Conservation (phyloP, 345 rosid genomes). For the Citrus inodora region DNA sequence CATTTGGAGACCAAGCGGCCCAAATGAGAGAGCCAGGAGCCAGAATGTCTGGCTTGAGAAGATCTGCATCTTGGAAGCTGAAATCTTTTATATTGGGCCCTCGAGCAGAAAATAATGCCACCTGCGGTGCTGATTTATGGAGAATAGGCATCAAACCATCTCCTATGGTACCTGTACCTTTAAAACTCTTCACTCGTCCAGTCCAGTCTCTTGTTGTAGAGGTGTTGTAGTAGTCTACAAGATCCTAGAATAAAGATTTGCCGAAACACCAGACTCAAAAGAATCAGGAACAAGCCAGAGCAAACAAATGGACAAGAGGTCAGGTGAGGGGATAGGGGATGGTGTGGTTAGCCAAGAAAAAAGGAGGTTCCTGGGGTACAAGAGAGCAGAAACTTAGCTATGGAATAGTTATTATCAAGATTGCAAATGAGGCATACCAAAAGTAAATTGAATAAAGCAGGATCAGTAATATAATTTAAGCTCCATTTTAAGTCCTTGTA, state of each 20-base stretch:
- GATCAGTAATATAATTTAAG: background rate
- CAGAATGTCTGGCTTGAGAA: conserved; percentile 94
- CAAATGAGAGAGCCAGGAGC: conserved; percentile 98
- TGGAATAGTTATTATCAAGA: background rate
- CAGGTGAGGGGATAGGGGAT: background rate
- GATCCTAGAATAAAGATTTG: conserved; percentile 51
- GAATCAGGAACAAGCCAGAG: conserved; percentile 6
- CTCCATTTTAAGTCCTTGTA: background rate
- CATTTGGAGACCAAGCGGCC: conserved; percentile 99
- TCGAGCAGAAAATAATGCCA: conserved; percentile 91
- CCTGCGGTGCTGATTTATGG: conserved; percentile 98
- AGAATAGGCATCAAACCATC: conserved; percentile 91
- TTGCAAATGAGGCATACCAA: background rate
- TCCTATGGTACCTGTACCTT: conserved; percentile 87
- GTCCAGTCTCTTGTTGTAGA: conserved; percentile 97
- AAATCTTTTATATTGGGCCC: conserved; percentile 96
- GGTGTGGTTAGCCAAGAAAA: background rate
- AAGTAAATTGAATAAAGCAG: background rate
- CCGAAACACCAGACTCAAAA: conserved; percentile 16
- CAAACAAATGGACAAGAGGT: background rate
- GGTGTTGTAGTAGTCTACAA: conserved; percentile 83
- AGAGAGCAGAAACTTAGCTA: background rate
- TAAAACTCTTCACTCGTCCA: conserved; percentile 83
- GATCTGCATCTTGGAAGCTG: conserved; percentile 95
- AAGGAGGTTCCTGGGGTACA: background rate